These are phyloP conservation scores for Ustilago crameri DNA, from an alignment of 1,284 basidiomycete genomes.

Conservation along the genomic window DNA sequence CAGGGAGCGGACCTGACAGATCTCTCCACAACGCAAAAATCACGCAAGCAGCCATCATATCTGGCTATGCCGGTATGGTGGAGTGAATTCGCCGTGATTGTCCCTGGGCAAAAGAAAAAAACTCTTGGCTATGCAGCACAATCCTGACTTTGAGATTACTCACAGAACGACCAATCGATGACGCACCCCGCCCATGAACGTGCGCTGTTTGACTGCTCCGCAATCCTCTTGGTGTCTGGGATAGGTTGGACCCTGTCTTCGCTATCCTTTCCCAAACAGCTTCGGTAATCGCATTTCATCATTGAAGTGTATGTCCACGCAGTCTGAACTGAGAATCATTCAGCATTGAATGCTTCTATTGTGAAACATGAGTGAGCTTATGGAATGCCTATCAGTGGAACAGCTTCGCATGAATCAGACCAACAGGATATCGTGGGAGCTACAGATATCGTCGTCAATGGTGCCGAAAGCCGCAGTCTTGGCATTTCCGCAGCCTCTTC, in stretches of 20 bases:
- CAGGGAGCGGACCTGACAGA: not conserved
- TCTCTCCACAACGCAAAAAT: not conserved
- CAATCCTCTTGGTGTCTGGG: not conserved
- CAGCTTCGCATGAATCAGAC: too few relatives aligned
- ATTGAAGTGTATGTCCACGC: too few relatives aligned
- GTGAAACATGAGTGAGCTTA: too few relatives aligned
- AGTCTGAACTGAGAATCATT: too few relatives aligned
- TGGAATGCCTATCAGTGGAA: too few relatives aligned
- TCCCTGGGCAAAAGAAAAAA: too few relatives aligned
- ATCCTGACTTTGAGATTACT: not conserved
- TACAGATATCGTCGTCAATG: conserved; percentile 5
- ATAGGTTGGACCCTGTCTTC: not conserved
- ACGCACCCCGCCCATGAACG: not conserved
- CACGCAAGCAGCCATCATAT: not conserved
- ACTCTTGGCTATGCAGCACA: conserved; percentile 1
- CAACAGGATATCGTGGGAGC: not conserved
- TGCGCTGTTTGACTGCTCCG: not conserved
- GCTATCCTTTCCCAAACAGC: too few relatives aligned
- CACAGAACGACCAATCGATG: not conserved
- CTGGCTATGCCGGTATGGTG: too few relatives aligned
- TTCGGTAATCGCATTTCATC: too few relatives aligned
- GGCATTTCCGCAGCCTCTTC: conserved; percentile 15
- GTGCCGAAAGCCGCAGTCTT: conserved; percentile 33
- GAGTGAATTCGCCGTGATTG: not conserved
- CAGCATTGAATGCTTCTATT: too few relatives aligned